Percentiles rank a stretch among this genome's conserved stretches.
Conservation (phyloP, 2,329 filamentous ascomycete genomes). For the Scedosporium minutisporum region DNA sequence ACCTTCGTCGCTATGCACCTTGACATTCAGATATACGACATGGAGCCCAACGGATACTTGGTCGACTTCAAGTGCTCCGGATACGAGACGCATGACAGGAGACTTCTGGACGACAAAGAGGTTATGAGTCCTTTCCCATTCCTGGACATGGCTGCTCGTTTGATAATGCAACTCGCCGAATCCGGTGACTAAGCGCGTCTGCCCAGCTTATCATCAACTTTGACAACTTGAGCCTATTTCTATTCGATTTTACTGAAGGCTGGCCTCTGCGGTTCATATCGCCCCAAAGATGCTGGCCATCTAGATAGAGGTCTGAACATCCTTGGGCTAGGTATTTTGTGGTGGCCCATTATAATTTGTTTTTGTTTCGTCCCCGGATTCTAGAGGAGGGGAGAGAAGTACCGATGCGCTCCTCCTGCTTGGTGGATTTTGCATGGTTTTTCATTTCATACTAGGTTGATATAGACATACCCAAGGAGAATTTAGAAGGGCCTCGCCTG, state of each 20-base stretch:
- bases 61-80: slow-evolving; percentile 98
- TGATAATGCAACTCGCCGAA: slow-evolving; percentile 89
- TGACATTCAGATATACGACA: slow-evolving; percentile 91
- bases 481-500: neutral
- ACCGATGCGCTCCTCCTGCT: neutral
- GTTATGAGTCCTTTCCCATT: slow-evolving; percentile 94
- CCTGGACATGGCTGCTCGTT: slow-evolving; percentile 79
- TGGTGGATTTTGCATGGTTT: neutral
- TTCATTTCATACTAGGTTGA: neutral
- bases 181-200: slow-evolving; percentile 42
- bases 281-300: neutral
- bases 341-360: neutral
- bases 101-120: slow-evolving; percentile 80
- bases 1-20: slow-evolving; percentile 79
- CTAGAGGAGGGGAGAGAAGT: too few species aligned
- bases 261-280: neutral
- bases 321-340: neutral
- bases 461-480: neutral
- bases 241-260: slow-evolving; percentile 1
- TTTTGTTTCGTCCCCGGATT: too few species aligned
- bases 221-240: neutral
- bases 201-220: neutral
- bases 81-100: slow-evolving; percentile 73
- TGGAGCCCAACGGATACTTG: slow-evolving; percentile 85
- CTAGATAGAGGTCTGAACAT: neutral